Evolutionary conservation across 2,329 filamentous ascomycete species (phyloP), one percentile per base, ranked within the genome.

Genomic region (Davidsoniella eucalypti): DNA sequence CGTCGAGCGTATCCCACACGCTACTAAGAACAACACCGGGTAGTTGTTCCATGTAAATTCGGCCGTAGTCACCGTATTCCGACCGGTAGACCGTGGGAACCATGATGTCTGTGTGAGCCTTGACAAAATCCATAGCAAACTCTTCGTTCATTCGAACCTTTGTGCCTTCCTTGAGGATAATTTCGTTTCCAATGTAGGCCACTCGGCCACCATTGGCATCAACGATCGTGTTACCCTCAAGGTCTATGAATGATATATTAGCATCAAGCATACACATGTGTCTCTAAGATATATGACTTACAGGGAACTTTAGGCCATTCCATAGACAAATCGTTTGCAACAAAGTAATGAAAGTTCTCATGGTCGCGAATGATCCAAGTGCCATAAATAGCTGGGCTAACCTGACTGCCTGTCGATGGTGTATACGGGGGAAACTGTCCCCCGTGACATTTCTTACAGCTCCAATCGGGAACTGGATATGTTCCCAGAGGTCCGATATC

Each of bases 11-110:
- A 12, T 23, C 2, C 48, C 41, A 50, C 5, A 39, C 26, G 2
- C 16, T 10, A 10, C 37, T 26, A 5, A 50, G 48, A 8, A n/a
- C 18, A 21, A 38, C 18, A 6, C 48, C 48, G 10, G 41, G 33
- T 12, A 50, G 18, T 8, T 40, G 25, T 33, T 33, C 44, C 48
- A 50, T 50, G 48, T 26, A 50, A 16, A 50, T 37, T 5, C 36
- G 48, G 41, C 48, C 41, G 5, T 50, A 38, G 9, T 44, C 39
- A 12, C 16, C 18, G 18, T 44, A 40, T 3, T 25, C 23, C 4
- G 26, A 37, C 14, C 14, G 40, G n/a, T 39, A 16, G 2, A 50
- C 48, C 12, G 38, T 29, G 21, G 48, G 48, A 12, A 50, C 33
- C 5, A 16, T 26, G n/a, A 38, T 21, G 3, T n/a, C 33, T 6